Conservation (phyloP, 441 rosid species). For the Gossypium davidsonii region DNA sequence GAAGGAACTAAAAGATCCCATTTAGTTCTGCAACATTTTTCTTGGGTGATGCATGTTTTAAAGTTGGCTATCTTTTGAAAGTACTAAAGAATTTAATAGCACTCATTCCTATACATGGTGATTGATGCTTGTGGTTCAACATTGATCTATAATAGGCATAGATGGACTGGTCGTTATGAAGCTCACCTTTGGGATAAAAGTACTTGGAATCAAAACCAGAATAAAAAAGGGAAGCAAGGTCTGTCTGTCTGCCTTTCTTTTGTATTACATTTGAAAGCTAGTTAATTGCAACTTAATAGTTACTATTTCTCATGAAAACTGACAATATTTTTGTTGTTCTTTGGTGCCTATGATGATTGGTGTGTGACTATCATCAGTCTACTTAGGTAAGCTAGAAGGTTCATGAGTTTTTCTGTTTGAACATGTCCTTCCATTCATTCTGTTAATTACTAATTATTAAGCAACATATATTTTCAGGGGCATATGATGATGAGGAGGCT, state of each 20-base stretch:
- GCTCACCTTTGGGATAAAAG: conserved; percentile 86
- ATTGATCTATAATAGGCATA: conserved; percentile 37
- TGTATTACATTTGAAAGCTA: not conserved
- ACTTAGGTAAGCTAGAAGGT: conserved; percentile 55
- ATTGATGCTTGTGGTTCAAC: conserved; percentile 4
- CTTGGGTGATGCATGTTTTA: not conserved
- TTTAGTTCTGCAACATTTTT: not conserved
- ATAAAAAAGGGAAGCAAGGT: conserved; percentile 85
- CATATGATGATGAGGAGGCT: conserved; percentile 80
- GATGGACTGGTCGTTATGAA: conserved; percentile 82
- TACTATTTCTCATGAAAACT: conserved; percentile 22
- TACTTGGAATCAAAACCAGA: conserved; percentile 78
- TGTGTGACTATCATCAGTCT: conserved; percentile 40
- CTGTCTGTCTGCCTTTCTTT: conserved; percentile 11
- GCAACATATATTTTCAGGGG: conserved; percentile 38
- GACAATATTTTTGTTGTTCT: conserved; percentile 22
- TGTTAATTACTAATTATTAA: conserved; percentile 15
- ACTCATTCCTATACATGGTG: not conserved
- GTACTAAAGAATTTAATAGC: conserved; percentile 5
- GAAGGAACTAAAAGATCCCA: not conserved
- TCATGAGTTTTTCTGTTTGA: not conserved
- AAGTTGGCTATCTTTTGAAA: not conserved
- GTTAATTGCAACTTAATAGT: not conserved
- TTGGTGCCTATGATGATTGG: conserved; percentile 28
- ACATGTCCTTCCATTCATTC: not conserved